Conservation (phyloP, 2,329 filamentous ascomycete species). For the Venturia nashicola region DNA sequence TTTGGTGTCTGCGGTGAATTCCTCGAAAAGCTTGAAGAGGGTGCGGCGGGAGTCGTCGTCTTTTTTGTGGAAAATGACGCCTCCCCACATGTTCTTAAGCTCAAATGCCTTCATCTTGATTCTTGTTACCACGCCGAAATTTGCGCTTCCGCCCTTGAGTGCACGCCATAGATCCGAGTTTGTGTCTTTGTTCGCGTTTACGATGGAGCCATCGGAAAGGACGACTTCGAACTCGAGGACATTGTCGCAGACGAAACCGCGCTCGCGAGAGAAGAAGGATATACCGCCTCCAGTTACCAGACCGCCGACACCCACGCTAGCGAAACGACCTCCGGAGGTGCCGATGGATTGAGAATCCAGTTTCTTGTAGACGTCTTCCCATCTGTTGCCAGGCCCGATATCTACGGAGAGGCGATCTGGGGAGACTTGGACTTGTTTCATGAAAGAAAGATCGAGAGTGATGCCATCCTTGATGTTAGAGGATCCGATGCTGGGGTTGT, state of each 20-base stretch:
- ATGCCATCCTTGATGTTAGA: constrained; percentile 9
- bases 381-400: constrained; percentile 8
- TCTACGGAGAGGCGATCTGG: background rate
- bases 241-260: constrained; percentile 9
- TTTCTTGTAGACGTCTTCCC: constrained; percentile 10
- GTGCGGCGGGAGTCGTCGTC: background rate
- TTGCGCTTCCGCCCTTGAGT: constrained; percentile 24
- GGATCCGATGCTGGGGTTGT: background rate
- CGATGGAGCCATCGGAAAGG: constrained; percentile 22
- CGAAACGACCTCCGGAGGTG: constrained; percentile 6
- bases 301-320: constrained; percentile 8
- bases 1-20: constrained; percentile 3
- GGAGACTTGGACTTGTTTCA: constrained; percentile 5
- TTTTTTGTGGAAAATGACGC: background rate
- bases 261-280: constrained; percentile 8
- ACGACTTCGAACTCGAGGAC: constrained; percentile 16
- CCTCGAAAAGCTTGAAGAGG: constrained; percentile 1
- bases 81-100: background rate
- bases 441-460: constrained; percentile 7
- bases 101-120: constrained; percentile 12
- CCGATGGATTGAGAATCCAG: constrained; percentile 5
- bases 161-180: constrained; percentile 21
- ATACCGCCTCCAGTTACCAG: constrained; percentile 10
- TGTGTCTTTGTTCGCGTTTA: constrained; percentile 17
- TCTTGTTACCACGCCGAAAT: constrained; percentile 25